phyloP scores from a whole-genome alignment of 2,329 filamentous ascomycete species.

The Ascochyta koolunga region DNA sequence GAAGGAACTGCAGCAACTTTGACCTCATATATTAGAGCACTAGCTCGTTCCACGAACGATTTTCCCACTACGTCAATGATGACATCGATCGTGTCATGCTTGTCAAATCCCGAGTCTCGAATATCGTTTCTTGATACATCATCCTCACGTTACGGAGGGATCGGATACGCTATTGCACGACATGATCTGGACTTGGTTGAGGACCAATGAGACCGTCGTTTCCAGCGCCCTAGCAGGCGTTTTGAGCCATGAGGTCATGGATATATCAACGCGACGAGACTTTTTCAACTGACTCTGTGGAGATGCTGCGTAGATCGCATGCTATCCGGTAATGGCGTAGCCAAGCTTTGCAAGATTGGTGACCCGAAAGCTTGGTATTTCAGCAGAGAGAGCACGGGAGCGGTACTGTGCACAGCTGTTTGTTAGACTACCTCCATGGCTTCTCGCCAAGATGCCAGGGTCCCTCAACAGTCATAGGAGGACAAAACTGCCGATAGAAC shows the following conservation, averaged over 20 bases:
- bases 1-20: neutral
- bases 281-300: neutral
- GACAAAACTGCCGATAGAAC: neutral
- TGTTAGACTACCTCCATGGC: neutral
- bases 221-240: neutral
- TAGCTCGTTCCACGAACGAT: neutral
- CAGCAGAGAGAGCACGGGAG: neutral
- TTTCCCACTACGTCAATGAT: slow-evolving; percentile 2
- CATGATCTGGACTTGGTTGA: neutral
- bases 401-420: neutral
- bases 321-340: neutral
- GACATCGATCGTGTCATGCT: slow-evolving; percentile 9
- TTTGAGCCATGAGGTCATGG: slow-evolving; percentile 11
- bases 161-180: slow-evolving; percentile 2
- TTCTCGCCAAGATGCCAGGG: neutral
- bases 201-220: neutral
- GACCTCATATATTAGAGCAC: slow-evolving; percentile 1
- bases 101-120: neutral
- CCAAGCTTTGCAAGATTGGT: slow-evolving; percentile 8
- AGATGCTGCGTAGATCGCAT: neutral
- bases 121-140: neutral
- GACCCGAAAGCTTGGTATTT: slow-evolving; percentile 11
- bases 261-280: neutral
- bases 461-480: neutral
- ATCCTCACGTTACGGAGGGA: neutral